A percentile compares a stretch with the other conserved stretches of the same genome.
These are phyloP conservation scores for Rubus idaeus DNA, from an alignment of 306 rosid genomes.

Conservation along the genomic window DNA sequence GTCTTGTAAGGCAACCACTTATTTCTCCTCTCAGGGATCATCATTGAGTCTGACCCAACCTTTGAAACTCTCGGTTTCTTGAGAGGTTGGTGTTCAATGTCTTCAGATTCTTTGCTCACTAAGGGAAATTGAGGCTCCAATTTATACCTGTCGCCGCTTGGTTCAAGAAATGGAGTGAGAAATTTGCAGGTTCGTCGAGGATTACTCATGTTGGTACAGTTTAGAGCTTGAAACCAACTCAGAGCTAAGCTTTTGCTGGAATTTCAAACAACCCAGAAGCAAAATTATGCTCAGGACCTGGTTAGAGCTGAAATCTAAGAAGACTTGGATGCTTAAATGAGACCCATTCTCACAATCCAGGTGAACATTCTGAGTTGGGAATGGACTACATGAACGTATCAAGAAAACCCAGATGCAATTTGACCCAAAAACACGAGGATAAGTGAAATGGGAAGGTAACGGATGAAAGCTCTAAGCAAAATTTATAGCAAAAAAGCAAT, in stretches of 20 bases:
- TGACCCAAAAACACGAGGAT: not conserved
- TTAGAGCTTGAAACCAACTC: not conserved
- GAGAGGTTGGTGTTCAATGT: not conserved
- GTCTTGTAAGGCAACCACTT: conserved; percentile 29
- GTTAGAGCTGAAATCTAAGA: not conserved
- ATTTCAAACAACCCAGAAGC: not conserved
- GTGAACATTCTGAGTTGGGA: not conserved
- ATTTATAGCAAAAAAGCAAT: not conserved
- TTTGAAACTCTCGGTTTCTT: conserved; percentile 10
- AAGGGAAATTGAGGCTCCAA: not conserved
- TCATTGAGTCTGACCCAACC: not conserved
- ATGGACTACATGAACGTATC: not conserved
- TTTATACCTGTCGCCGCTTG: too few species aligned
- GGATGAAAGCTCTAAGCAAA: not conserved
- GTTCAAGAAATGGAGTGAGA: not conserved
- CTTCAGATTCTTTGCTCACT: not conserved
- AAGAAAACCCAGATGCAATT: not conserved
- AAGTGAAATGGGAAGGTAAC: not conserved
- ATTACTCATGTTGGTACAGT: not conserved
- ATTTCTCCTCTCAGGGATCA: not conserved
- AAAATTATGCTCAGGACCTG: not conserved
- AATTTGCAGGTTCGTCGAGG: not conserved
- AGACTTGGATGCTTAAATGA: not conserved
- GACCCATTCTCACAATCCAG: not conserved
- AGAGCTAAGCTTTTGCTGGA: not conserved